Conservation (phyloP, 805 yeast species). For the Limtongia smithiae region DNA sequence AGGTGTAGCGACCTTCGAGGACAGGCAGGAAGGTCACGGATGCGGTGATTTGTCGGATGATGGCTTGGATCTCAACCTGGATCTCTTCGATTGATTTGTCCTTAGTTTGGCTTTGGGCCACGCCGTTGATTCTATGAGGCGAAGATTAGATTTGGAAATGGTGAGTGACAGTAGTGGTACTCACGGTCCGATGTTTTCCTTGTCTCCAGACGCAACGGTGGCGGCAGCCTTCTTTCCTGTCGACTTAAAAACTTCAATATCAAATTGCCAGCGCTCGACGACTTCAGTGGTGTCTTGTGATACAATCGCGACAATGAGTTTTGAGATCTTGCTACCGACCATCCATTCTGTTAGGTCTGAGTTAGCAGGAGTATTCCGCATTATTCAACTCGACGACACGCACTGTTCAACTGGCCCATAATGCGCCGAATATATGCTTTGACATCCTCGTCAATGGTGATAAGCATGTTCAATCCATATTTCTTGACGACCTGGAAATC, state of each 20-base stretch:
- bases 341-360: conserved; percentile 67
- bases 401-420: conserved; percentile 59
- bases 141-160: background rate
- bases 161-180: background rate
- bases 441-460: conserved; percentile 73
- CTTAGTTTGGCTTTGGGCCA: conserved; percentile 29
- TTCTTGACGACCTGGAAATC: conserved; percentile 75
- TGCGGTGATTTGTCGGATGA: conserved; percentile 84
- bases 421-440: conserved; percentile 63
- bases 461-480: conserved; percentile 72
- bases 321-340: conserved; percentile 60
- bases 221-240: background rate
- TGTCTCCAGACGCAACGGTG: background rate
- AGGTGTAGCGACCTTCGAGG: conserved; percentile 63
- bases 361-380: no score
- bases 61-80: conserved; percentile 75
- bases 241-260: conserved; percentile 45
- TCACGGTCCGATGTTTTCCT: conserved; percentile 21
- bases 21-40: conserved; percentile 82
- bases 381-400: no score
- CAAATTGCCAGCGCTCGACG: conserved; percentile 86
- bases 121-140: no score
- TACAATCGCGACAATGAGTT: conserved; percentile 68
- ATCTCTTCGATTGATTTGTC: conserved; percentile 46
- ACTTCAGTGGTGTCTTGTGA: conserved; percentile 62